Evolutionary conservation across 805 yeast genomes (phyloP).

Genomic region (Saccharomycopsis fodiens): DNA sequence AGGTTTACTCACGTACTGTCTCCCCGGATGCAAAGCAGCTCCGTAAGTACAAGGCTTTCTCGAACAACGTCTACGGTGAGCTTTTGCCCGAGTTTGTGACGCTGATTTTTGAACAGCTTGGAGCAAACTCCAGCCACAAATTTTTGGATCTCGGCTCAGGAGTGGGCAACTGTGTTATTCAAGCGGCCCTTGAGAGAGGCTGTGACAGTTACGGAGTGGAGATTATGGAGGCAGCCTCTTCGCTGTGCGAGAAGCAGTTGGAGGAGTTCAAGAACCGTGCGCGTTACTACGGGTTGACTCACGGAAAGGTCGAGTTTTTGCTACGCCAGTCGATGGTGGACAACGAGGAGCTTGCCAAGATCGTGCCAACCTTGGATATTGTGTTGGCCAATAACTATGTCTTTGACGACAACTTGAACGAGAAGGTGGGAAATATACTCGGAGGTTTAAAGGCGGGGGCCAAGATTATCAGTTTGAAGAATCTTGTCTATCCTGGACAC

Average conservation of each 20-base stretch:
- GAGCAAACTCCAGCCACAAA: slow-evolving; percentile 42
- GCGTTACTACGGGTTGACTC: slow-evolving; percentile 53
- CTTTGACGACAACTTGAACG: slow-evolving; percentile 69
- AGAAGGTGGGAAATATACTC: slow-evolving; percentile 57
- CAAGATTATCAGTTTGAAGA: slow-evolving; percentile 69
- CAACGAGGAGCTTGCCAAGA: slow-evolving; percentile 46
- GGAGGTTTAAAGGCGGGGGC: slow-evolving; percentile 63
- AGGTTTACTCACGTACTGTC: slow-evolving; percentile 70
- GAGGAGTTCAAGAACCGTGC: slow-evolving; percentile 52
- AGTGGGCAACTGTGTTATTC: slow-evolving; percentile 86
- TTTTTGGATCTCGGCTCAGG: slow-evolving; percentile 92
- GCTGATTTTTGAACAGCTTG: slow-evolving; percentile 54
- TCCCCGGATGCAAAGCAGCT: slow-evolving; percentile 63
- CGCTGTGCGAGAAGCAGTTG: slow-evolving; percentile 53
- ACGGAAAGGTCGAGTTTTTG: slow-evolving; percentile 51
- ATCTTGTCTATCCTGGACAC: slow-evolving; percentile 72
- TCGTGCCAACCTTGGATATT: slow-evolving; percentile 58
- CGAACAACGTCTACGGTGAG: slow-evolving; percentile 89
- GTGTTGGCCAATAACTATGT: slow-evolving; percentile 76
- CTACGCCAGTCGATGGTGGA: slow-evolving; percentile 65
- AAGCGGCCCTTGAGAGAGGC: slow-evolving; percentile 83
- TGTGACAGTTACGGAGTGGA: slow-evolving; percentile 86
- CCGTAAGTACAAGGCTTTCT: slow-evolving; percentile 72
- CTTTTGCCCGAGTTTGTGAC: slow-evolving; percentile 71
- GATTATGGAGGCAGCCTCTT: slow-evolving; percentile 76